phyloP scores from a whole-genome alignment of 371 early-diverging fungal species.

The Blakeslea trispora region DNA sequence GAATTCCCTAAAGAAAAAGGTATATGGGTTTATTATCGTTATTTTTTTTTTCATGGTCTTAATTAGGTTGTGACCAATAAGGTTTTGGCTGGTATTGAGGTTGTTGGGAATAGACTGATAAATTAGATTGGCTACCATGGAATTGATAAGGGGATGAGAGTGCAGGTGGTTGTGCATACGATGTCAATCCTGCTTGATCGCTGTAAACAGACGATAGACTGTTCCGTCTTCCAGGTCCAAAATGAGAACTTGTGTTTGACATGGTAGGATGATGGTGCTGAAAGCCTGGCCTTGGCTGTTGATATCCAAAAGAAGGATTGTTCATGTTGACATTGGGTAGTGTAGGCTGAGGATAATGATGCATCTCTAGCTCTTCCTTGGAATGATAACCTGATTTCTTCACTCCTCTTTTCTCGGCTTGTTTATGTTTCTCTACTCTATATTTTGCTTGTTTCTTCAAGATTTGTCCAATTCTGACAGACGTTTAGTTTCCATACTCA shows the following conservation, averaged over 20 bases:
- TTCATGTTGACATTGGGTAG: slow-evolving; percentile 22
- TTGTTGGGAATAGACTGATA: slow-evolving; percentile 9
- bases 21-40: too few species aligned
- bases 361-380: slow-evolving; percentile 26
- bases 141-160: slow-evolving; percentile 15
- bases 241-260: not conserved
- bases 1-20: too few species aligned
- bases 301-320: slow-evolving; percentile 17
- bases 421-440: slow-evolving; percentile 22
- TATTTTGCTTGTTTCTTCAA: slow-evolving; percentile 33
- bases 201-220: slow-evolving; percentile 29
- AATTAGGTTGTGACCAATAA: too few species aligned
- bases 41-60: too few species aligned
- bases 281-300: not conserved
- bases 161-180: slow-evolving; percentile 27
- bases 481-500: too few species aligned
- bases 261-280: not conserved
- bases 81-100: slow-evolving; percentile 11
- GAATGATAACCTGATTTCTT: slow-evolving; percentile 9
- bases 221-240: slow-evolving; percentile 17
- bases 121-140: slow-evolving; percentile 2
- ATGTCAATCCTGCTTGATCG: slow-evolving; percentile 26
- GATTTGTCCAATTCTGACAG: slow-evolving; percentile 35
- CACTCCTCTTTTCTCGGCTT: slow-evolving; percentile 4
- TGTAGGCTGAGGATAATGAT: slow-evolving; percentile 26